Conservation (phyloP, 768 basidiomycete genomes). For the Sutorius australiensis region DNA sequence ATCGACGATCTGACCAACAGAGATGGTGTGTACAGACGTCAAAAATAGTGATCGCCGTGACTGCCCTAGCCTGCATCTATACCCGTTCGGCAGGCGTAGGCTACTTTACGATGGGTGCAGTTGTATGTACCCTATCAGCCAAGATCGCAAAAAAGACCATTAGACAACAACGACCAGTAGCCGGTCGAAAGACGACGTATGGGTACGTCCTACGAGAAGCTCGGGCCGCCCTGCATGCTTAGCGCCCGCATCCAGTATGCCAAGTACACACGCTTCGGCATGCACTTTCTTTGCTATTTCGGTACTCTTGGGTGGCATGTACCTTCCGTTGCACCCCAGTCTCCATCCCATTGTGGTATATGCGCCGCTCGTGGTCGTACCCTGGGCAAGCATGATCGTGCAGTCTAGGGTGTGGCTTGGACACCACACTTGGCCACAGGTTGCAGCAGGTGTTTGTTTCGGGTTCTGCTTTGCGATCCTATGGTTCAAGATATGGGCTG, state of each 20-base stretch:
- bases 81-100: constrained; percentile 59
- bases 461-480: constrained; percentile 50
- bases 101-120: constrained; percentile 58
- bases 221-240: background rate
- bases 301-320: constrained; percentile 50
- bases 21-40: constrained; percentile 46
- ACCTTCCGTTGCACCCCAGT: constrained; percentile 57
- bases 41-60: constrained; percentile 48
- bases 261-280: constrained; percentile 73
- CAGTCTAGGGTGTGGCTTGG: constrained; percentile 72
- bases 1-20: constrained; percentile 4
- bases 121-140: constrained; percentile 52
- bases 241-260: constrained; percentile 53
- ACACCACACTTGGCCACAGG: constrained; percentile 71
- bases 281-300: constrained; percentile 65
- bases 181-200: constrained; percentile 51
- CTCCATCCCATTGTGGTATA: constrained; percentile 35
- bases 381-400: constrained; percentile 54
- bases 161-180: constrained; percentile 59
- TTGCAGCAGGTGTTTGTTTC: constrained; percentile 53
- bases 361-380: constrained; percentile 48
- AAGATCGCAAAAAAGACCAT: constrained; percentile 60
- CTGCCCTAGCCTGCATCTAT: constrained; percentile 48
- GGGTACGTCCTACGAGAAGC: constrained; percentile 46
- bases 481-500: constrained; percentile 61